A percentile compares a stretch with the other conserved stretches of the same genome.
Conservation (phyloP, 2,329 filamentous ascomycete genomes). For the Lasiodiplodia citricola region DNA sequence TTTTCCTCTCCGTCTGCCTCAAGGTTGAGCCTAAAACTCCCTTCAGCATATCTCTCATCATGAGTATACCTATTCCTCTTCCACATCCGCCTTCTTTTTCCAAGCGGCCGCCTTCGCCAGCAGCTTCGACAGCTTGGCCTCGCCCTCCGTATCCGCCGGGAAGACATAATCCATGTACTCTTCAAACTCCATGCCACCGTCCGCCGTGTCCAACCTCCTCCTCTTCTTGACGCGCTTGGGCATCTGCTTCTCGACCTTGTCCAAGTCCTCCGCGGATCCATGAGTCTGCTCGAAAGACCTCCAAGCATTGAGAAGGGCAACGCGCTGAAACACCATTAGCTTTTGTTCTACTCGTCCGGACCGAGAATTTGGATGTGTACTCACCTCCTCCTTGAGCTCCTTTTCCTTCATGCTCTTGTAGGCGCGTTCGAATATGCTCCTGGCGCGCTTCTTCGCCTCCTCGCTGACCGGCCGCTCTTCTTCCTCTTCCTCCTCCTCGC, state of each 20-base stretch:
- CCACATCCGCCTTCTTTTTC: conserved; percentile 65
- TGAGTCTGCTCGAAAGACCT: conserved; percentile 88
- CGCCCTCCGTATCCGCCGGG: conserved; percentile 89
- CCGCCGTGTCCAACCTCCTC: conserved; percentile 86
- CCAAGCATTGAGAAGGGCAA: conserved; percentile 89
- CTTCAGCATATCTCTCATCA: not conserved
- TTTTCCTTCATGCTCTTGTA: conserved; percentile 86
- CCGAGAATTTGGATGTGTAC: conserved; percentile 26
- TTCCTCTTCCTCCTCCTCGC: conserved; percentile 67
- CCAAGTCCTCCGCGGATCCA: conserved; percentile 74
- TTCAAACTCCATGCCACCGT: conserved; percentile 68
- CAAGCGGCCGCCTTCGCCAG: conserved; percentile 85
- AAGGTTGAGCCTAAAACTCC: not conserved
- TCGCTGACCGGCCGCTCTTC: conserved; percentile 72
- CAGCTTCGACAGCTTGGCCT: conserved; percentile 81
- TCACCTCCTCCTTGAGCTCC: conserved; percentile 84
- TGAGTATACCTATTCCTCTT: not conserved
- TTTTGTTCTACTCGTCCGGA: not conserved
- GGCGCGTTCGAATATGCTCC: conserved; percentile 83
- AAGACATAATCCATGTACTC: conserved; percentile 98
- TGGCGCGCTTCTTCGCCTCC: conserved; percentile 80
- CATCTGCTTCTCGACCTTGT: conserved; percentile 90
- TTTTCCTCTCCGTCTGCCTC: not conserved
- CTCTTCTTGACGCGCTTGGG: conserved; percentile 91
- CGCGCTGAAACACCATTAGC: conserved; percentile 62